These are phyloP conservation scores for Kuraishia piskuri DNA, from an alignment of 805 yeast species.

Conservation along the genomic window DNA sequence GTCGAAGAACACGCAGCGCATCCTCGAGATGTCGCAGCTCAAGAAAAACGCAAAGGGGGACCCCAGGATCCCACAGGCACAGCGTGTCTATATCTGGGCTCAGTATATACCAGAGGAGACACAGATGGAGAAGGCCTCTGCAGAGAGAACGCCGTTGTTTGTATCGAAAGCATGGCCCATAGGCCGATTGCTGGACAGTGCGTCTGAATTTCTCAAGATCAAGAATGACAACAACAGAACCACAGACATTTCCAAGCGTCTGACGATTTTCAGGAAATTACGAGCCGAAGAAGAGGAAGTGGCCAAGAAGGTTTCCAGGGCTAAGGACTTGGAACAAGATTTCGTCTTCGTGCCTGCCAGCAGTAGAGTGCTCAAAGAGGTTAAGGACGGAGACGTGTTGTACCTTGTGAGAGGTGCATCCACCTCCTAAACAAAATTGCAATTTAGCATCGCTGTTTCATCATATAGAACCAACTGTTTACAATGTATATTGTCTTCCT, in stretches of 20 bases:
- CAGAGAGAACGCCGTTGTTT: constrained; percentile 26
- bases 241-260: constrained; percentile 28
- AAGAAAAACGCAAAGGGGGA: constrained; percentile 47
- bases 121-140: constrained; percentile 3
- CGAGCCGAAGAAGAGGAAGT: constrained; percentile 19
- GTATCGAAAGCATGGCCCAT: constrained; percentile 51
- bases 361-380: constrained; percentile 28
- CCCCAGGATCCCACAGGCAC: constrained; percentile 27
- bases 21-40: constrained; percentile 29
- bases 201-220: constrained; percentile 37
- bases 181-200: constrained; percentile 48
- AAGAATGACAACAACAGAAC: constrained; percentile 41
- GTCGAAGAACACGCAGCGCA: constrained; percentile 13
- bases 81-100: constrained; percentile 43
- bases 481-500: too few relatives aligned
- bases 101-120: constrained; percentile 27
- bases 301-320: constrained; percentile 14
- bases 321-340: constrained; percentile 10
- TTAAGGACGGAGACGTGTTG: constrained; percentile 41
- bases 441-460: background rate
- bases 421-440: background rate
- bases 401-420: constrained; percentile 43
- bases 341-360: constrained; percentile 24
- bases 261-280: constrained; percentile 35
- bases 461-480: background rate